phyloP scores from a whole-genome alignment of 805 yeast genomes.

The Brettanomyces nanus region DNA sequence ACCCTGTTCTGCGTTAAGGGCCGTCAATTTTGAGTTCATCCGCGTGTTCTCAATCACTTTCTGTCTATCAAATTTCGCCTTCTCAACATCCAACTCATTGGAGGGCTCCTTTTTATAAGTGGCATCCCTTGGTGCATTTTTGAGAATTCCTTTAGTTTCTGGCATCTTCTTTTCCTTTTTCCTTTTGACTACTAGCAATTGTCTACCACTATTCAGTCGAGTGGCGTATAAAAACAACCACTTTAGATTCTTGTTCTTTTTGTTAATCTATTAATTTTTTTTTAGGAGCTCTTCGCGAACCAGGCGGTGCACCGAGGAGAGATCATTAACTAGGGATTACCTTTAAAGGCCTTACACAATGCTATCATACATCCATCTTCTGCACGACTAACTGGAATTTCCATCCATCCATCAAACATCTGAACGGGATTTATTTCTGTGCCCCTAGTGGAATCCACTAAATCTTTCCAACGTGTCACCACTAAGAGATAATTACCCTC shows the following conservation, averaged over 20 bases:
- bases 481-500: conserved; percentile 37
- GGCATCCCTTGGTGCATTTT: conserved; percentile 22
- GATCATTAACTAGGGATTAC: background rate
- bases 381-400: conserved; percentile 46
- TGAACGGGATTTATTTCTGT: conserved; percentile 25
- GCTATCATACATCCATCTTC: conserved; percentile 68
- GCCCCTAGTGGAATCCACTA: conserved; percentile 39
- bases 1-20: conserved; percentile 27
- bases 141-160: conserved; percentile 25
- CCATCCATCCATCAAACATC: conserved; percentile 56
- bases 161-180: background rate
- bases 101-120: conserved; percentile 15
- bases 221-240: too few species aligned
- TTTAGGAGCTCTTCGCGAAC: too few species aligned
- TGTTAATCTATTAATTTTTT: too few species aligned
- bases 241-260: too few species aligned
- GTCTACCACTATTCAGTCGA: background rate
- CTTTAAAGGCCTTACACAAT: conserved; percentile 29
- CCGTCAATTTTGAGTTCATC: conserved; percentile 49
- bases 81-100: conserved; percentile 10
- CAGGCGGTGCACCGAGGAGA: too few species aligned
- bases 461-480: conserved; percentile 55
- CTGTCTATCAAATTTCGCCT: conserved; percentile 35
- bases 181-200: background rate
- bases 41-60: conserved; percentile 75